Base-by-base conservation (phyloP, 805 yeast genomes). In the Candida vartiovaarae region DNA sequence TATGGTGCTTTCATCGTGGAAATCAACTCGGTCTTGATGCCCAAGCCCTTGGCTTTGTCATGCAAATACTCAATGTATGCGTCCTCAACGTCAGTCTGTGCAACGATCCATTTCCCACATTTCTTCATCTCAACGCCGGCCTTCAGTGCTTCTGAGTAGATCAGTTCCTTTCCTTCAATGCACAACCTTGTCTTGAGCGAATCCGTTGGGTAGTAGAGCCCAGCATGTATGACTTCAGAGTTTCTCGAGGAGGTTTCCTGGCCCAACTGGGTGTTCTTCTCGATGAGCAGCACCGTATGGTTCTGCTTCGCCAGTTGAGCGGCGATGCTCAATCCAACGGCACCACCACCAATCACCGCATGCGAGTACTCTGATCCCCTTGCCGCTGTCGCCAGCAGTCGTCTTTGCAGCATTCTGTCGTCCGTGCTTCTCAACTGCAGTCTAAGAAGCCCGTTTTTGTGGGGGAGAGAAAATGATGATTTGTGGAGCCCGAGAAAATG, bases 151-250 rank as follows among this genome's bases (percentile, higher is more conserved):
- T 62, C 55, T 29, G 66, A 72, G 59, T 88, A 89, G 9, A 89
- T 68, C 61, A 80, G 62, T 10, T 77, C 62, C 53, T 84, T 88
- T 0, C 97, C 97, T 33, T 74, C 71, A 31, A 89, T 68, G 55
- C 96, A 90, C 28, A 89, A 63, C 50, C 68, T 63, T 0, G 86
- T 77, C 56, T 86, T 83, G 42, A 90, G 66, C 3, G 84, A 72
- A 45, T 76, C 75, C 8, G 67, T 64, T 0, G 95, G 95, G 55
- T 85, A 84, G 59, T 90, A 90, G 6, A 89, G 55, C 0, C 96
- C 96, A 0, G 95, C 95, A 63, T 89, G 97, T 25, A 89, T 82
- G 26, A 90, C 97, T 57, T 90, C 97, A 2, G 95, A 84, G 66
- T 89, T 89, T 41, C 96, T 68, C n/a, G 91, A 75, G 5, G 95